Evolutionary conservation across 345 rosid species (phyloP).

Genomic region (Populus ilicifolia): DNA sequence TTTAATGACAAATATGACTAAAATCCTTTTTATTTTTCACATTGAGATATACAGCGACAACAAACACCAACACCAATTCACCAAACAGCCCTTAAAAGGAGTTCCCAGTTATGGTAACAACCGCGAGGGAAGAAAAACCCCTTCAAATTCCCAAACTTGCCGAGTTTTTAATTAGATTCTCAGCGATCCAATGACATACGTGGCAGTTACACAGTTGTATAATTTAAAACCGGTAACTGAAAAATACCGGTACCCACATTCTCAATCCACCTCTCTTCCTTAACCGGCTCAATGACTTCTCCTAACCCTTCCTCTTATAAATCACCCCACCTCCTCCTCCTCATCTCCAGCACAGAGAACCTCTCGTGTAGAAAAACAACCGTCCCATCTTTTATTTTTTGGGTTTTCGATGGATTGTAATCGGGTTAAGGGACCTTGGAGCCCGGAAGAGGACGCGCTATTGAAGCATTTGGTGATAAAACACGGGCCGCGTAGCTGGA

Average conservation of each 20-base stretch:
- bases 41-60: not conserved
- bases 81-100: not conserved
- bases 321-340: not conserved
- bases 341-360: not conserved
- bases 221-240: constrained; percentile 24
- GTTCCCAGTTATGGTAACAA: not conserved
- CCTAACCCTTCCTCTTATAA: constrained; percentile 17
- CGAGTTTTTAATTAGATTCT: constrained; percentile 11
- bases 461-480: constrained; percentile 11
- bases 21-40: not conserved
- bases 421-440: constrained; percentile 28
- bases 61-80: not conserved
- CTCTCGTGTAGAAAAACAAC: not conserved
- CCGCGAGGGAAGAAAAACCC: not conserved
- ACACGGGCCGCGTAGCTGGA: constrained; percentile 26
- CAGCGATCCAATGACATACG: constrained; percentile 18
- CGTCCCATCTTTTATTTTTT: not conserved
- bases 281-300: constrained; percentile 32
- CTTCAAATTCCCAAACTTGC: not conserved
- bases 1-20: not conserved
- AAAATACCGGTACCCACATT: constrained; percentile 10
- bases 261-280: not conserved
- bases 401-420: not conserved
- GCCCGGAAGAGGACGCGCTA: constrained; percentile 19
- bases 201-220: constrained; percentile 33